Evolutionary conservation across 371 early-diverging fungal genomes (phyloP), one percentile per base, ranked within the genome.

Genomic region (Funneliformis caledonium): DNA sequence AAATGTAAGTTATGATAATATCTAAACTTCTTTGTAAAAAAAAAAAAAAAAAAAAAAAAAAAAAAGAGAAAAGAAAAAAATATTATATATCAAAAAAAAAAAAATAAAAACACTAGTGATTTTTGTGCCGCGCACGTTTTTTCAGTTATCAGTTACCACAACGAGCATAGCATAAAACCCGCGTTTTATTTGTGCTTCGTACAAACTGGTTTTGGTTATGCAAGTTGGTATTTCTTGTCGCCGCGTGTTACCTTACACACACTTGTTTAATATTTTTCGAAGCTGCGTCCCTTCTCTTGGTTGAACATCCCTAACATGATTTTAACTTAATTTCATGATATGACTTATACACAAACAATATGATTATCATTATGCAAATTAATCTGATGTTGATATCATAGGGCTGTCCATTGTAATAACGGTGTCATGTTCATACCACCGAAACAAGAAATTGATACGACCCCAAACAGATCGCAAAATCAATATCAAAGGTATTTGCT

Each of bases 191-290:
- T 68, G 43, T 47, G 47, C 45, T 45, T 76, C 19, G 60, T 61
- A 61, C 47, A 56, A 50, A 70, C 42, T 67, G 42, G 26, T 48
- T 31, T 43, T 22, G 33, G 45, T 47, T 67, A 77, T 77, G 78
- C 78, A 77, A 77, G 78, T 77, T 45, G 45, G 43, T 67, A 45
- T 67, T 65, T 48, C 59, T 77, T 77, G 48, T 37, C 78, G 78
- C 67, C 60, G 78, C 78, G 78, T 67, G 75, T 60, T 74, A 74
- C 75, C 75, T 74, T 74, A 74, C 75, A 74, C 75, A 70, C 43
- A n/a, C 22, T 70, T 45, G 37, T 70, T 22, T 70, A 37, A 16
- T 47, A 26, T 31, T 65, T 37, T 31, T 16, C 70, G 7, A 37
- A 33, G 16, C 33, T 33, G 45, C 45, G 33, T 45, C 45, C 37